Percentiles rank a stretch among this genome's conserved stretches.
phyloP scores from a whole-genome alignment of 768 basidiomycete genomes.

The Kwoniella pini region DNA sequence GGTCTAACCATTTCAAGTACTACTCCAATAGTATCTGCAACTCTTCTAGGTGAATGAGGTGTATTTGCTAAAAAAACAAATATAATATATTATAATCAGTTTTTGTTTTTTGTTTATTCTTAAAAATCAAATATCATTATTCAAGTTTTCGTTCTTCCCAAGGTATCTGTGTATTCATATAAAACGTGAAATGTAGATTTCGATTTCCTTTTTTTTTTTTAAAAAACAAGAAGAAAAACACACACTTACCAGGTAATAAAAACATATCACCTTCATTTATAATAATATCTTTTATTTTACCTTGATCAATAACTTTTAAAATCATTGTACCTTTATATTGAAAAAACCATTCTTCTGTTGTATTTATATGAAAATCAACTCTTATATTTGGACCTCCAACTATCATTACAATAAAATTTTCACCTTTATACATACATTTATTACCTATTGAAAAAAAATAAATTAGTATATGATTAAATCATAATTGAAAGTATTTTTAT shows the following conservation, averaged over 20 bases:
- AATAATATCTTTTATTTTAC: conserved; percentile 65
- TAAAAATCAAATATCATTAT: not conserved
- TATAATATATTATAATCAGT: not conserved
- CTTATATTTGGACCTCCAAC: conserved; percentile 94
- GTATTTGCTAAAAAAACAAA: conserved; percentile 69
- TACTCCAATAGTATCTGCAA: conserved; percentile 83
- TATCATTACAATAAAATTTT: conserved; percentile 91
- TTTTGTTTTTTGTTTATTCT: too few species aligned
- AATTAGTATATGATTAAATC: not conserved
- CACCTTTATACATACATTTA: conserved; percentile 61
- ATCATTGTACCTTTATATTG: conserved; percentile 94
- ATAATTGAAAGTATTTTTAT: too few species aligned
- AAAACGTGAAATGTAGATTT: not conserved
- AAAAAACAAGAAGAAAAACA: not conserved
- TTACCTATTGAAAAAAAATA: conserved; percentile 32
- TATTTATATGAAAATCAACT: conserved; percentile 91
- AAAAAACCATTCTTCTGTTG: conserved; percentile 99
- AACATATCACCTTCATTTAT: conserved; percentile 98
- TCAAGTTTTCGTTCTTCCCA: too few species aligned
- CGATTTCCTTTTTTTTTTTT: too few species aligned
- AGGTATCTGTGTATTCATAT: too few species aligned
- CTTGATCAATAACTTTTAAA: conserved; percentile 68
- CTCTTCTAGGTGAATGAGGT: conserved; percentile 93
- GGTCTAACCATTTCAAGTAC: conserved; percentile 87
- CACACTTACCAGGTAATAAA: conserved; percentile 73